Evolutionary conservation across 495 filamentous ascomycete genomes (phyloP), one percentile per base, ranked within the genome.

Genomic region (Xylaria cubensis): DNA sequence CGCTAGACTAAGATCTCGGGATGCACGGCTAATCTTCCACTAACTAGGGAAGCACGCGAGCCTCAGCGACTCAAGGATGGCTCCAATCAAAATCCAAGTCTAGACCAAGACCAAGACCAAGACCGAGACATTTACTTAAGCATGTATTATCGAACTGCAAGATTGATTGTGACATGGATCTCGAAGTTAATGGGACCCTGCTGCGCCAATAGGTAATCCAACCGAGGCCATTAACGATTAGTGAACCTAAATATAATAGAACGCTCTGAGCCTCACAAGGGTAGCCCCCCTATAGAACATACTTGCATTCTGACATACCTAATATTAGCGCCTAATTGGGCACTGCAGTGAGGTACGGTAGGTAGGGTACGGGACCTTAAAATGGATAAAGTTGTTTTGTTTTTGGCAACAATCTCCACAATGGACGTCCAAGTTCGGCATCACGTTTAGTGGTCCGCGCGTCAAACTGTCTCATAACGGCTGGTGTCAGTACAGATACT

Each of bases 1-100:
- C 59, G 69, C 69, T 71, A 61, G 32, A 39, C 58, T 61, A 71
- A 71, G 69, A 71, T 71, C 69, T 71, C 69, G 56, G 36, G 58
- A 62, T 63, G 42, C 59, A 32, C 69, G 61, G 69, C 69, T 71
- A 70, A 64, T 63, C 44, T 64, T 64, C 55, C 69, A 59, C 29
- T 42, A 42, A 42, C 39, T 39, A 59, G 56, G 55, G 58, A 61
- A n/a, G 32, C 58, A 61, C 34, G 32, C 58, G 58, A 61, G 32
- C 34, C 32, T 61, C 29, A 61, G 13, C 58, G 17, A 39, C 58
- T 59, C 29, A 59, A 59, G 56, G 13, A 59, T 29, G 15, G 56
- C 29, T 39, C 58, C 58, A 61, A 61, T 61, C 34, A 61, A 61
- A 59, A 61, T 4, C 17, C 7, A 59, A 59, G 55, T 36, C 29